Conservation (phyloP, 345 rosid species). For the Citrus australasica region DNA sequence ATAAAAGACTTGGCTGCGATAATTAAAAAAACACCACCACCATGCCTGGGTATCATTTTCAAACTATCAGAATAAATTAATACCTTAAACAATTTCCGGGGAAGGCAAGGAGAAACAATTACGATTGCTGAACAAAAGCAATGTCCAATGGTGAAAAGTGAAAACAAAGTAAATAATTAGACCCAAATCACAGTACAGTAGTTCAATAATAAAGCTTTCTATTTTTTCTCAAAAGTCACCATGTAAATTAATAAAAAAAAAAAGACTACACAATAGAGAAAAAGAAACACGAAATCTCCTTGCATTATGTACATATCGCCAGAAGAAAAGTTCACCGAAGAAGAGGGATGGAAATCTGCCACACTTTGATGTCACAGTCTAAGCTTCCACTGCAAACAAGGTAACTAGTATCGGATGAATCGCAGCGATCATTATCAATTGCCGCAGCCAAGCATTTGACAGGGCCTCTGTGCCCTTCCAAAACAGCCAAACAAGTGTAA, state of each 20-base stretch:
- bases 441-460: conserved; percentile 82
- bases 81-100: too few relatives aligned
- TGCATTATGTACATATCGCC: not conserved
- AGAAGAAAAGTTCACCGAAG: conserved; percentile 1
- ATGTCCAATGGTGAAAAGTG: not conserved
- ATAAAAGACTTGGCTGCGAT: not conserved
- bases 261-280: not conserved
- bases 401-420: conserved; percentile 30
- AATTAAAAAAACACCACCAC: too few relatives aligned
- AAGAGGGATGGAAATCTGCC: conserved; percentile 54
- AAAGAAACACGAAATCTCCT: not conserved
- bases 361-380: conserved; percentile 82
- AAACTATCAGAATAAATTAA: not conserved
- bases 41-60: not conserved
- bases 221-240: not conserved
- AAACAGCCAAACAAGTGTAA: conserved; percentile 55
- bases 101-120: not conserved
- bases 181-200: not conserved
- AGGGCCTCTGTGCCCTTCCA: conserved; percentile 84
- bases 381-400: conserved; percentile 78
- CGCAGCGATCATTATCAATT: conserved; percentile 32
- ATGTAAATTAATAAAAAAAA: not conserved
- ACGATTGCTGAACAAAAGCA: not conserved
- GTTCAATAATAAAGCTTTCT: not conserved
- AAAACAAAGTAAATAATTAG: not conserved